A percentile compares a stretch with the other conserved stretches of the same genome.
These are phyloP conservation scores for Mitragyna speciosa DNA, from an alignment of 257 asterid genomes.

Conservation along the genomic window DNA sequence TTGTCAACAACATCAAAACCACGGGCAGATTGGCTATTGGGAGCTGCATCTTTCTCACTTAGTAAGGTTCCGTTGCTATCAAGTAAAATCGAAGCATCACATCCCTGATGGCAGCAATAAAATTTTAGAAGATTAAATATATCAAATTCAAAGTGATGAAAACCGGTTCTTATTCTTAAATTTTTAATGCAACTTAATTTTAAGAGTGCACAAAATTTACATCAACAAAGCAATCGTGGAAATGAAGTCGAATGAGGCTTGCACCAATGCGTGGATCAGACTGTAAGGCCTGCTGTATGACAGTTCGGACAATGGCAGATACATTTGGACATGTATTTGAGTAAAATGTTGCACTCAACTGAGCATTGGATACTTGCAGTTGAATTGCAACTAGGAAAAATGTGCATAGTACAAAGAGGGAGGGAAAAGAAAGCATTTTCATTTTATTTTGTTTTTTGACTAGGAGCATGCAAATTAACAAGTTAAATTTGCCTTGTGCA, in stretches of 20 bases:
- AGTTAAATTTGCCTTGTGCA: not conserved
- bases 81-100: conserved; percentile 59
- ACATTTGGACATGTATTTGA: conserved; percentile 57
- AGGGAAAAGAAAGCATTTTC: conserved; percentile 32
- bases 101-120: conserved; percentile 41
- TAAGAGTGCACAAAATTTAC: conserved; percentile 12
- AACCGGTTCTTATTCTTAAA: not conserved
- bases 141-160: too few relatives aligned
- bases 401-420: conserved; percentile 5
- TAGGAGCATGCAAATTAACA: not conserved
- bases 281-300: conserved; percentile 50
- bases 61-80: conserved; percentile 42
- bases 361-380: conserved; percentile 40
- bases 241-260: conserved; percentile 59
- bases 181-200: not conserved
- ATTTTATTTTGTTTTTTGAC: not conserved
- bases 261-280: conserved; percentile 60
- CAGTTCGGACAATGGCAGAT: conserved; percentile 43
- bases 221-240: conserved; percentile 64
- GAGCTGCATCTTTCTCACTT: conserved; percentile 59
- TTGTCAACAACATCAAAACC: conserved; percentile 61
- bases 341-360: conserved; percentile 49
- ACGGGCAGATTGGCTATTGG: conserved; percentile 49
- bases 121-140: not conserved
- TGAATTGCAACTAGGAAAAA: conserved; percentile 15